Conservation (phyloP, 176 grass and related monocot genomes). For the Thinopyrum elongatum region DNA sequence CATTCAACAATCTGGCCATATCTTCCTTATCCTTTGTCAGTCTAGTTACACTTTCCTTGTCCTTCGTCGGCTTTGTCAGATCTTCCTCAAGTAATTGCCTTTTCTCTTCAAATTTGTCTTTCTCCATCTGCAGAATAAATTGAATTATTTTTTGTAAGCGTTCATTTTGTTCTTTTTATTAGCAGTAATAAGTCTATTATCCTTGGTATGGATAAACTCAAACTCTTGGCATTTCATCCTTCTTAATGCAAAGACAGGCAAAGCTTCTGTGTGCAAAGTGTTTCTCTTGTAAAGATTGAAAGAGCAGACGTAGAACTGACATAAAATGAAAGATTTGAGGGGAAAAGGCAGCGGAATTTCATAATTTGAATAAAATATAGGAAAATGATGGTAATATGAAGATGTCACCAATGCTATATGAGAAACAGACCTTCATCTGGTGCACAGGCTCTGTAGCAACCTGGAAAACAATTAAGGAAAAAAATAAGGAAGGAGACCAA, state of each 20-base stretch:
- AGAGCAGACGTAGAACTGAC: neutral
- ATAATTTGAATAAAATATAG: neutral
- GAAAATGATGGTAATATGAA: constrained; percentile 1
- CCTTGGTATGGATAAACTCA: neutral
- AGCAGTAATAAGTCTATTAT: neutral
- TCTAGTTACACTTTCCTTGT: constrained; percentile 43
- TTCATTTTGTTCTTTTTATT: neutral
- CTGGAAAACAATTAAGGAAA: constrained; percentile 30
- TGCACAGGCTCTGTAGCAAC: constrained; percentile 23
- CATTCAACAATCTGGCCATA: constrained; percentile 51
- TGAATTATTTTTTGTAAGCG: neutral
- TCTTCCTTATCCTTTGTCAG: constrained; percentile 58
- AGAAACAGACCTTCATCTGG: constrained; percentile 48
- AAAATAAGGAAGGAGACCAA: neutral
- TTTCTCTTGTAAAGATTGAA: neutral
- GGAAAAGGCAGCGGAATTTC: neutral
- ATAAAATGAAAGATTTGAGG: neutral
- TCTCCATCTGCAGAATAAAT: constrained; percentile 30
- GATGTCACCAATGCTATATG: neutral
- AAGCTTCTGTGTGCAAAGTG: neutral
- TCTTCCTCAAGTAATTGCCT: constrained; percentile 23
- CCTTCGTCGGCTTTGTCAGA: constrained; percentile 27
- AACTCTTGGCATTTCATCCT: neutral
- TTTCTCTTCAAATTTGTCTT: constrained; percentile 35
- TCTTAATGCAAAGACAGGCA: neutral